Percentiles rank a stretch among this genome's conserved stretches.
Evolutionary conservation across 2,329 filamentous ascomycete species (phyloP).

Genomic region (Lasiodiplodia sp.): DNA sequence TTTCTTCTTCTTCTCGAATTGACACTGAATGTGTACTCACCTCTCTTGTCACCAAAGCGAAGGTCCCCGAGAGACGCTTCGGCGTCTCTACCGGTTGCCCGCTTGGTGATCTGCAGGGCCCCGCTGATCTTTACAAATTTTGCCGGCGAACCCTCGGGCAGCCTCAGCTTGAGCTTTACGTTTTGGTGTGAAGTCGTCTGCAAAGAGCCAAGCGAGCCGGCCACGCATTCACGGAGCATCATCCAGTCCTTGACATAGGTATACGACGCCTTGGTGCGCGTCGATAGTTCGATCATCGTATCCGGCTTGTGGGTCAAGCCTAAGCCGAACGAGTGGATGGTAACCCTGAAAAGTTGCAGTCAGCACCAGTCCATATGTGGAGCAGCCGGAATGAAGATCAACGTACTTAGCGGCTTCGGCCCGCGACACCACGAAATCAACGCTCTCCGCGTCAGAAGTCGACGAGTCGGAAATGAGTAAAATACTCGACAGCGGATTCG

Average conservation of each 20-base stretch:
- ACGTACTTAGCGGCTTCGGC: conserved; percentile 95
- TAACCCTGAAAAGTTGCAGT: conserved; percentile 65
- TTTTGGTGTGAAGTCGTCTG: conserved; percentile 98
- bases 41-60: conserved; percentile 90
- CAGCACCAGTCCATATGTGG: conserved; percentile 31
- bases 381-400: conserved; percentile 18
- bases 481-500: conserved; percentile 93
- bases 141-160: conserved; percentile 95
- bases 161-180: conserved; percentile 89
- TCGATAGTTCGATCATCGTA: conserved; percentile 97
- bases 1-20: neutral
- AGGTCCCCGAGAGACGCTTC: conserved; percentile 92
- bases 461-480: conserved; percentile 97
- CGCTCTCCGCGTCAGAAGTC: conserved; percentile 90
- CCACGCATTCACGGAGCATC: conserved; percentile 97
- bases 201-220: conserved; percentile 88
- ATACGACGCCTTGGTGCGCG: conserved; percentile 93
- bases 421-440: conserved; percentile 95
- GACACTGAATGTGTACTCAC: conserved; percentile 42
- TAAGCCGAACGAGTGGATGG: conserved; percentile 94
- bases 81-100: conserved; percentile 91
- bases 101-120: conserved; percentile 93
- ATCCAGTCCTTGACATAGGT: conserved; percentile 99
- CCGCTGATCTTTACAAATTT: conserved; percentile 99
- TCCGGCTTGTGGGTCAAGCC: conserved; percentile 98